A percentile compares a stretch with the other conserved stretches of the same genome.
Evolutionary conservation across 768 basidiomycete species (phyloP).

Genomic region (Pholiota microspora): DNA sequence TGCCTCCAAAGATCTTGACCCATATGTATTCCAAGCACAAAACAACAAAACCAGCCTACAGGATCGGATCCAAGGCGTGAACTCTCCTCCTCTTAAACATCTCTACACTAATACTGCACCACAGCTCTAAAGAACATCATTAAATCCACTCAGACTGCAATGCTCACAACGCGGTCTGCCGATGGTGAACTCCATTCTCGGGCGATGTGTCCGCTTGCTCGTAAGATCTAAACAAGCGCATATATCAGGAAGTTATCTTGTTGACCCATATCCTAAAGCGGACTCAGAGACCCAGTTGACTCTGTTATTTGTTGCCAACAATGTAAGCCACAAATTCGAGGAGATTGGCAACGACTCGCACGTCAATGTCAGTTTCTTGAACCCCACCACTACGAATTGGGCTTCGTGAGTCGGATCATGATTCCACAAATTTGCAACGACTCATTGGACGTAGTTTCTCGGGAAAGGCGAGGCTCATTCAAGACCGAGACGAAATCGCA

Average conservation of each 20-base stretch:
- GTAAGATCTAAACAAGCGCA: constrained; percentile 34
- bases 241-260: neutral
- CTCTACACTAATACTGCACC: neutral
- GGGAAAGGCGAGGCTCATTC: constrained; percentile 65
- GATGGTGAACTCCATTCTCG: constrained; percentile 75
- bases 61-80: constrained; percentile 65
- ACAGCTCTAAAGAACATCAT: constrained; percentile 65
- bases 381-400: constrained; percentile 72
- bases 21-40: constrained; percentile 67
- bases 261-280: constrained; percentile 15
- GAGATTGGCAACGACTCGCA: constrained; percentile 74
- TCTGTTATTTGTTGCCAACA: constrained; percentile 74
- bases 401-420: constrained; percentile 42
- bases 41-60: constrained; percentile 53
- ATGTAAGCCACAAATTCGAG: constrained; percentile 68
- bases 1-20: constrained; percentile 51
- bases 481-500: constrained; percentile 61
- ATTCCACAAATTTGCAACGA: neutral
- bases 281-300: constrained; percentile 45
- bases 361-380: constrained; percentile 80
- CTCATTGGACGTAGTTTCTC: constrained; percentile 48
- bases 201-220: constrained; percentile 73
- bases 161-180: constrained; percentile 72
- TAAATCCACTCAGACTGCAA: constrained; percentile 61
- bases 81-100: neutral